These are phyloP conservation scores for Tetracentron sinense DNA, from an alignment of 164 flowering plant species.

Conservation along the genomic window DNA sequence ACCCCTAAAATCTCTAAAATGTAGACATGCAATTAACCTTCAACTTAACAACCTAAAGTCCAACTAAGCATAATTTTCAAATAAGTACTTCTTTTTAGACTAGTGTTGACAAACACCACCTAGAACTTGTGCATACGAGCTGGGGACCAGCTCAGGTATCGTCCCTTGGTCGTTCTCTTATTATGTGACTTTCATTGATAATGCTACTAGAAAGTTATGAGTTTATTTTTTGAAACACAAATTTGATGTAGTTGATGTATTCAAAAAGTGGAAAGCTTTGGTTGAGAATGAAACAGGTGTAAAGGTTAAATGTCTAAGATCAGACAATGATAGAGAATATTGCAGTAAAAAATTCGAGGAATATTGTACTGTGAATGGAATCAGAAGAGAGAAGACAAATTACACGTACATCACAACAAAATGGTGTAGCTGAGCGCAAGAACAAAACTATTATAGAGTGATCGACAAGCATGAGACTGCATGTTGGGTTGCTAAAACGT, in stretches of 20 bases:
- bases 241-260: background rate
- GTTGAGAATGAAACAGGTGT: background rate
- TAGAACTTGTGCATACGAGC: no score
- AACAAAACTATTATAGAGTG: conserved; percentile 5
- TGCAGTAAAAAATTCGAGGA: background rate
- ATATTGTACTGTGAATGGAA: background rate
- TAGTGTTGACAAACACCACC: no score
- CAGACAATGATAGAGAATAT: conserved; percentile 5
- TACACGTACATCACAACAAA: conserved; percentile 6
- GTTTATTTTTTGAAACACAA: no score
- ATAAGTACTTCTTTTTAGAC: no score
- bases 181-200: background rate
- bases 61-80: no score
- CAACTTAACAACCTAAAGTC: no score
- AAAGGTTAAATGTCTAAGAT: background rate
- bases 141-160: no score
- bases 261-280: background rate
- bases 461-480: conserved; percentile 1
- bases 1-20: no score
- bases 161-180: no score
- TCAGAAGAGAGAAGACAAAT: background rate
- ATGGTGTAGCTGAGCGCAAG: conserved; percentile 16
- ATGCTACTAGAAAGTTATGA: no score
- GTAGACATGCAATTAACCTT: no score
- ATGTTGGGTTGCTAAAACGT: background rate